Conservation (phyloP, 2,329 filamentous ascomycete genomes). For the Apiospora rasikravindrae region DNA sequence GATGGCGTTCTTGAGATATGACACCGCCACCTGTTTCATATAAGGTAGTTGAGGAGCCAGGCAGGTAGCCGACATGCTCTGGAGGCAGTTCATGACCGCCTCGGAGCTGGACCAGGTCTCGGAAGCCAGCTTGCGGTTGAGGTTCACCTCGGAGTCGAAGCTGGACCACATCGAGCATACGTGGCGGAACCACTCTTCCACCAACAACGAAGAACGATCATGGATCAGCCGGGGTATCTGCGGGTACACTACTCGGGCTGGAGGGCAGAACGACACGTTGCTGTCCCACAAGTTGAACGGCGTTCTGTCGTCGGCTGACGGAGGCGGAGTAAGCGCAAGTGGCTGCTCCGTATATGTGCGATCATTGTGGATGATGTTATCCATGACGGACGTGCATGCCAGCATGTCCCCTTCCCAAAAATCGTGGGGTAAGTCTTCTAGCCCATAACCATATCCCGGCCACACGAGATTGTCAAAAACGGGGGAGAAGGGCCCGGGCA, state of each 20-base stretch:
- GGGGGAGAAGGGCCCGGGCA: slow-evolving; percentile 3
- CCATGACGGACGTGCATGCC: background rate
- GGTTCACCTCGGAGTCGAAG: slow-evolving; percentile 45
- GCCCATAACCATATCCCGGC: slow-evolving; percentile 24
- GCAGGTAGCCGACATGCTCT: slow-evolving; percentile 48
- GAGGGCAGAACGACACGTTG: slow-evolving; percentile 18
- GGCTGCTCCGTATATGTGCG: slow-evolving; percentile 8
- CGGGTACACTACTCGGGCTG: slow-evolving; percentile 23
- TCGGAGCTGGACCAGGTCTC: slow-evolving; percentile 44
- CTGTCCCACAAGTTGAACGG: slow-evolving; percentile 5
- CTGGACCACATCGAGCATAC: slow-evolving; percentile 49
- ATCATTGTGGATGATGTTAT: slow-evolving; percentile 2
- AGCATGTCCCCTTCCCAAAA: slow-evolving; percentile 23
- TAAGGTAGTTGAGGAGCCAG: slow-evolving; percentile 41
- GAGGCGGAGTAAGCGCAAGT: background rate
- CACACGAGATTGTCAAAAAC: slow-evolving; percentile 23
- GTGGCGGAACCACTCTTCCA: slow-evolving; percentile 46
- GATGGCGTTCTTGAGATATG: slow-evolving; percentile 42
- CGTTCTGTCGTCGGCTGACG: slow-evolving; percentile 1
- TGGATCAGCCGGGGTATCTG: slow-evolving; percentile 28
- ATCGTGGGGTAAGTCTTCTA: slow-evolving; percentile 25
- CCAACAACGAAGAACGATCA: slow-evolving; percentile 41
- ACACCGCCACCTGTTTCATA: slow-evolving; percentile 41
- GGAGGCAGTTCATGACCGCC: slow-evolving; percentile 44
- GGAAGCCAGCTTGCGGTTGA: slow-evolving; percentile 45